Evolutionary conservation across 208 protist genomes (phyloP).

Genomic region (Trypanosoma conorhini): DNA sequence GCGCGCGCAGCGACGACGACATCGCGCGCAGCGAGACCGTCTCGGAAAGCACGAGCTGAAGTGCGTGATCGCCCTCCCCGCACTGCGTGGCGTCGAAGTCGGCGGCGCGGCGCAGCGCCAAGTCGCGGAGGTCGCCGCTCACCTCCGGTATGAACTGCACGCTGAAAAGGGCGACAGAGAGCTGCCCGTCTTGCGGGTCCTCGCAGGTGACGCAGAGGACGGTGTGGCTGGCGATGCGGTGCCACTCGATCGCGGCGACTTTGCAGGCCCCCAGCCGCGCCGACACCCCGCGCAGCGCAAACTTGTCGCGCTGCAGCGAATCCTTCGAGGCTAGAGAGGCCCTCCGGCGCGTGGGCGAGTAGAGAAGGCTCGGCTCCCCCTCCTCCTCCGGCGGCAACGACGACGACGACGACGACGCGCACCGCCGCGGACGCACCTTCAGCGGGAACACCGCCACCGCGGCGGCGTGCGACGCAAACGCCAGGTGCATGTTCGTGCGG

Average conservation of each 20-base stretch:
- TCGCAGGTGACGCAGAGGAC: conserved; percentile 76
- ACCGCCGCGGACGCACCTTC: conserved; percentile 4
- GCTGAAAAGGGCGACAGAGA: conserved; percentile 64
- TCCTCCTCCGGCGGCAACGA: not conserved
- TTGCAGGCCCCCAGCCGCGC: conserved; percentile 51
- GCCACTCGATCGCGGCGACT: conserved; percentile 60
- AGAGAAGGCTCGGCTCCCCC: conserved; percentile 4
- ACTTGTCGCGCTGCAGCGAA: conserved; percentile 27
- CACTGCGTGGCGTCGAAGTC: not conserved
- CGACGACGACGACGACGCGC: no score
- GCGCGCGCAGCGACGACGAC: conserved; percentile 34
- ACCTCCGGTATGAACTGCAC: conserved; percentile 47
- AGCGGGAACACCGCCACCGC: conserved; percentile 67
- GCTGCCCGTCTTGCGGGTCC: conserved; percentile 36
- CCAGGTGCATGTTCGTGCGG: conserved; percentile 60
- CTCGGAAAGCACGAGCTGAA: conserved; percentile 28
- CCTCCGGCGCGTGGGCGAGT: conserved; percentile 17
- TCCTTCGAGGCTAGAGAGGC: conserved; percentile 23
- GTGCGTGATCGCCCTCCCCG: conserved; percentile 6
- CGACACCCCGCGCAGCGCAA: conserved; percentile 54
- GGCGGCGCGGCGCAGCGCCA: no score
- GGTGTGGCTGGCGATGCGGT: conserved; percentile 58
- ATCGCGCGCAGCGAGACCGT: conserved; percentile 18
- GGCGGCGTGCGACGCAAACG: conserved; percentile 51
- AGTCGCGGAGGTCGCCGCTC: not conserved